Percentiles rank a stretch among this genome's conserved stretches.
phyloP scores from a whole-genome alignment of 371 early-diverging fungal genomes.

The Mortierella sp. region DNA sequence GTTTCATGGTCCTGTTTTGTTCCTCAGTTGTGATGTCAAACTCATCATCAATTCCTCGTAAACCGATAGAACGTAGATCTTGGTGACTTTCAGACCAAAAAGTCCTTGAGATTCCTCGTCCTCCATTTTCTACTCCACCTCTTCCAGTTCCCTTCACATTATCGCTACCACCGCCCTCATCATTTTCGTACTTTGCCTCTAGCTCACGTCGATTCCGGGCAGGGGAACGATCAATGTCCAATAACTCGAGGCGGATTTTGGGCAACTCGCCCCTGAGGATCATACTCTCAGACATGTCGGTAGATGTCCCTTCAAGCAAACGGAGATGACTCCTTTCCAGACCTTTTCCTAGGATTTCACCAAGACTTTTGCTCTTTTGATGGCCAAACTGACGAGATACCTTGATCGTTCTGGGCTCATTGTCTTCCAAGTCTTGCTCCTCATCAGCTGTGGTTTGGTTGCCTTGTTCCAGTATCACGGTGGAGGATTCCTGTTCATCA shows the following conservation, averaged over 20 bases:
- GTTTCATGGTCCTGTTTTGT: not conserved
- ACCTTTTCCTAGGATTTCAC: constrained; percentile 34
- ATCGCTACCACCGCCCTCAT: constrained; percentile 14
- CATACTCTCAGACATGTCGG: constrained; percentile 40
- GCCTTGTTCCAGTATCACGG: not conserved
- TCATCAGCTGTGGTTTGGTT: not conserved
- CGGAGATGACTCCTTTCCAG: constrained; percentile 17
- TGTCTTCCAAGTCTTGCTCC: not conserved
- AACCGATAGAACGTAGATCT: not conserved
- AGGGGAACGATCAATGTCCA: constrained; percentile 40
- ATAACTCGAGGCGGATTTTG: constrained; percentile 35
- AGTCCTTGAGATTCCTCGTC: not conserved
- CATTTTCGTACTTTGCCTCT: constrained; percentile 24
- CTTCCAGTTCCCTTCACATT: not conserved
- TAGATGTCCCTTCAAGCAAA: constrained; percentile 11
- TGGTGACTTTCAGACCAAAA: not conserved
- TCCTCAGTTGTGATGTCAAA: not conserved
- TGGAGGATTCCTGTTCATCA: not conserved
- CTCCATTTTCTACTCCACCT: not conserved
- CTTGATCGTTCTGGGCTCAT: constrained; percentile 10
- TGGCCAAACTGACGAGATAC: constrained; percentile 25
- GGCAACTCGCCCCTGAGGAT: constrained; percentile 41
- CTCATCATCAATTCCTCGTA: not conserved
- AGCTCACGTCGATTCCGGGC: constrained; percentile 25
- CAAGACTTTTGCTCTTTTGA: constrained; percentile 40